Conservation (phyloP, 2,329 filamentous ascomycete genomes). For the Curvularia verruculosa region DNA sequence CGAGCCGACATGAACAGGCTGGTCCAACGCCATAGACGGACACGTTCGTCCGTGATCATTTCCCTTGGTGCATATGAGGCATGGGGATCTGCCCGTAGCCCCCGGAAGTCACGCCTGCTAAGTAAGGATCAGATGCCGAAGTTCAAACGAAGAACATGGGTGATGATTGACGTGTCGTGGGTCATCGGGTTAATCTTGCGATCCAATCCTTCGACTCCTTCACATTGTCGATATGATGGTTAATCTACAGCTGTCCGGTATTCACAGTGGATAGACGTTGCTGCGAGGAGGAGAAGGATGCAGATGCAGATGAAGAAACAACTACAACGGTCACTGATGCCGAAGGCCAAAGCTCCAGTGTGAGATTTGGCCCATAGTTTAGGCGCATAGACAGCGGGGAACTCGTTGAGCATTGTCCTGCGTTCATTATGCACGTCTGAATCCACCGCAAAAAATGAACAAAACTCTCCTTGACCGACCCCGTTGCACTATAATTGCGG, state of each 20-base stretch:
- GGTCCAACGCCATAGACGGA: constrained; percentile 5
- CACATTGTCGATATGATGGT: constrained; percentile 14
- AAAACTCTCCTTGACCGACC: constrained; percentile 21
- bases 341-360: constrained; percentile 1
- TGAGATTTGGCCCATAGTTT: constrained; percentile 1
- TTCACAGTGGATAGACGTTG: constrained; percentile 5
- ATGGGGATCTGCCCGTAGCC: constrained; percentile 19
- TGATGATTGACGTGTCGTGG: constrained; percentile 21
- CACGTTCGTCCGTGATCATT: constrained; percentile 11
- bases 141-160: constrained; percentile 24
- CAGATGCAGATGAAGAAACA: background rate
- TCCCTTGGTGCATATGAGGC: constrained; percentile 7
- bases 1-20: constrained; percentile 13
- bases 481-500: constrained; percentile 21
- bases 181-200: constrained; percentile 18
- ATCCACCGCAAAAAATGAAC: constrained; percentile 27
- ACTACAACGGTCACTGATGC: constrained; percentile 6
- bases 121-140: constrained; percentile 23
- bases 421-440: constrained; percentile 26
- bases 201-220: constrained; percentile 13
- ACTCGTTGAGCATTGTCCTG: constrained; percentile 19
- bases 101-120: constrained; percentile 21
- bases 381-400: constrained; percentile 19
- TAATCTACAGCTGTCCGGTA: background rate
- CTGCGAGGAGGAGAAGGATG: background rate